Base-by-base conservation (phyloP, 2,329 filamentous ascomycete species). In the Exophiala bonariae region DNA sequence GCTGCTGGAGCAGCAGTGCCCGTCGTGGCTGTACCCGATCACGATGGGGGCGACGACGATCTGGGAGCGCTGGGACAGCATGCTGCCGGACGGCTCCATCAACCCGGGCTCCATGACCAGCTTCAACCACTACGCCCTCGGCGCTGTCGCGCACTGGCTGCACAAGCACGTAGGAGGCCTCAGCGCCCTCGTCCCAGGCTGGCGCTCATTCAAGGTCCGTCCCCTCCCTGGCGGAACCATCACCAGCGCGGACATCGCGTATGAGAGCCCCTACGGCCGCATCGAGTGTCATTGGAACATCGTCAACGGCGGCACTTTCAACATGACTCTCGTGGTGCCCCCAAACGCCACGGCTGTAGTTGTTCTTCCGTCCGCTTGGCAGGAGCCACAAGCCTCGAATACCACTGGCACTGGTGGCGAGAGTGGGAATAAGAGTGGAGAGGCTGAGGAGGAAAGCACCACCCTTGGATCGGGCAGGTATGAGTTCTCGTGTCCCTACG, bases 1-100 rank as follows among this genome's bases (percentile, higher is more conserved):
- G 70, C 51, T 73, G 1, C 60, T 66, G 4, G 60, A 69, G 44
- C 63, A 60, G 3, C 52, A 56, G 8, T 60, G 59, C 18, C 68
- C 69, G 0, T 66, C 62, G 1, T 70, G 67, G 67, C 58, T 73
- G 9, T 71, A 70, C 41, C 66, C 63, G 3, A 62, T 72, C 10
- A 62, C 55, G 6, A 71, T 70, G 68, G 65, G 64, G 2, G 68
- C 64, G 1, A 73, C 71, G 0, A 73, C 69, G 0, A 64, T 66
- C 7, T 74, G 70, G 70, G 71, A 74, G 47, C 60, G 71, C 7
- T 73, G 70, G 70, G 65, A 74, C 49, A 65, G 61, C 36, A 63
- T 73, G 58, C 49, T 66, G 4, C 62, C 67, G 0, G 60, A 71
- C 39, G 67, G 66, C 2, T 56, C 47, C 1, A 60, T 72, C 37